A percentile compares a stretch with the other conserved stretches of the same genome.
Conservation (phyloP, 305 asterid species). For the Plantago coronopus region DNA sequence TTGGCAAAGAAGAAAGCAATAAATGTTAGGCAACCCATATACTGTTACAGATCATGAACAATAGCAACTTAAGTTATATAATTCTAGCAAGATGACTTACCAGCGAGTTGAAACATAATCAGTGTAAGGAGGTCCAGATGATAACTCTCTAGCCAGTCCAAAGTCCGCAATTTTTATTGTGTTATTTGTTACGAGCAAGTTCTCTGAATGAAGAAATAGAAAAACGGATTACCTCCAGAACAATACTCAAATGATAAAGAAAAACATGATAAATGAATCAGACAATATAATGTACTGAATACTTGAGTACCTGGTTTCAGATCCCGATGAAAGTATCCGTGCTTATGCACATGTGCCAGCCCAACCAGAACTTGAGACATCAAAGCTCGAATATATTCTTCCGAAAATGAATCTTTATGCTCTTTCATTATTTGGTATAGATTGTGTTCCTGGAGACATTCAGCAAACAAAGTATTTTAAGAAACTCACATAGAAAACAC, state of each 20-base stretch:
- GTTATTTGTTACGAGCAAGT: slow-evolving; percentile 79
- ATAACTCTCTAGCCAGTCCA: slow-evolving; percentile 94
- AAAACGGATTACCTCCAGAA: slow-evolving; percentile 22
- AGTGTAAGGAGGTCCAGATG: slow-evolving; percentile 87
- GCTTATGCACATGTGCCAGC: slow-evolving; percentile 73
- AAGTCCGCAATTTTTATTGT: slow-evolving; percentile 88
- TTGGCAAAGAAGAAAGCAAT: slow-evolving; percentile 22
- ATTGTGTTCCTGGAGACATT: slow-evolving; percentile 61
- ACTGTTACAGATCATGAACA: slow-evolving; percentile 18
- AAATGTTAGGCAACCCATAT: slow-evolving; percentile 19
- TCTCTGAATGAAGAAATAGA: slow-evolving; percentile 48
- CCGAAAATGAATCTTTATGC: slow-evolving; percentile 58
- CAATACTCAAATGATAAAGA: slow-evolving; percentile 1
- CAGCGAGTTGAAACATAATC: slow-evolving; percentile 99
- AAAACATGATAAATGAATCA: background rate
- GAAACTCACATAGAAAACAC: background rate
- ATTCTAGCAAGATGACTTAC: slow-evolving; percentile 44
- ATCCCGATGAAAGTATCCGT: slow-evolving; percentile 86
- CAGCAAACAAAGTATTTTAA: slow-evolving; percentile 8
- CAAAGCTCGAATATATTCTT: slow-evolving; percentile 73
- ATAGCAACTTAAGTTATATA: background rate
- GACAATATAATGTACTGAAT: background rate
- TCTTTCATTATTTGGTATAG: slow-evolving; percentile 83
- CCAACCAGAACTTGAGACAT: slow-evolving; percentile 89
- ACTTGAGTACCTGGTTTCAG: slow-evolving; percentile 80